Evolutionary conservation across 352 stramenopile genomes (phyloP), one percentile per base, ranked within the genome.

Genomic region (Pythium phragmitis): DNA sequence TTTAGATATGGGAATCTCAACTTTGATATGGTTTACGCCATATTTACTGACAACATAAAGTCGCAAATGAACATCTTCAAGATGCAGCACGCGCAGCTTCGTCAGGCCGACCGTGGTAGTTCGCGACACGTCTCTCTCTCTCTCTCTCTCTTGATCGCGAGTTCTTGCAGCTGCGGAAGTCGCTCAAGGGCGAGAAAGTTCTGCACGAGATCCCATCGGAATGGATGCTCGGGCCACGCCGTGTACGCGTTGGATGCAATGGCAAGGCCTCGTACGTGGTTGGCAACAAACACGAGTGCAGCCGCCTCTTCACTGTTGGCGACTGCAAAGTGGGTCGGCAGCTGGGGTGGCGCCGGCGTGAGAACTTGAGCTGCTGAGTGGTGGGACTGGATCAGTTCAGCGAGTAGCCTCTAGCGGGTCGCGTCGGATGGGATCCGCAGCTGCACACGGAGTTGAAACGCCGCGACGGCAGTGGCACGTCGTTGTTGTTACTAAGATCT

Each of bases 271-370:
- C 30, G 28, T 6, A 55, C 49, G 49, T 26, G 14, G 4, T 14
- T 28, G 16, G 5, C 14, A 7, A 55, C 4, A 1, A 13, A 28
- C 17, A 55, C 16, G 26, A 54, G 48, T 26, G 9, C 28, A 1
- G 48, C 28, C 2, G 28, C 48, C 21, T 43, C 1, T 13, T 28
- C 28, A 14, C 28, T 43, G n/a, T 16, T n/a, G 14, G 28, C 28
- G 16, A 55, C 49, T 5, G 16, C 49, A 28, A 55, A 55, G 14
- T 55, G 49, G 28, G 49, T 43, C 49, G 30, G 3, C 11, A 55
- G 7, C 36, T 16, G 36, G 1, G 36, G 36, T 16, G 36, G 36
- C 14, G 6, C 4, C 26, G 26, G 26, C 26, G 26, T 28, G 14
- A 42, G 8, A 11, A 2, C 36, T 42, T 16, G 36, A 17, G 36